Conservation (phyloP, 805 yeast genomes). For the Wickerhamiella dianesei region DNA sequence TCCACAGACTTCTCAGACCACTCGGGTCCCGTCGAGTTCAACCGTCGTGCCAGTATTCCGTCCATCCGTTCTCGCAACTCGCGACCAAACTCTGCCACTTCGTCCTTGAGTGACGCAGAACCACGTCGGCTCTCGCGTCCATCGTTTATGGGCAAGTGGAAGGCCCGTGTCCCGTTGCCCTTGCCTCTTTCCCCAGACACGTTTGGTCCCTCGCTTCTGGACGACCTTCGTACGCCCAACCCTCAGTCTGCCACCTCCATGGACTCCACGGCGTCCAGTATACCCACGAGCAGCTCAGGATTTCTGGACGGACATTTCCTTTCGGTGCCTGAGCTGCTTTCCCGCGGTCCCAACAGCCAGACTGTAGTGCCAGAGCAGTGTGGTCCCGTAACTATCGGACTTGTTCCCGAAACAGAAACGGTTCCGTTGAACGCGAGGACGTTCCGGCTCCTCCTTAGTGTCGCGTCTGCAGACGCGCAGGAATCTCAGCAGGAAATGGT, state of each 20-base stretch:
- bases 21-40: too few species aligned
- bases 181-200: neutral
- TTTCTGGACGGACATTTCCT: too few species aligned
- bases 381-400: neutral
- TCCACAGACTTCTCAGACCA: too few species aligned
- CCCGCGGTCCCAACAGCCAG: neutral
- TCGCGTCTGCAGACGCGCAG: neutral
- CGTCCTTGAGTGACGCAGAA: neutral
- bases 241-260: neutral
- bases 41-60: neutral
- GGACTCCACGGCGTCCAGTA: neutral
- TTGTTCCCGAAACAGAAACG: neutral
- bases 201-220: neutral
- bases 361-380: neutral
- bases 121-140: neutral
- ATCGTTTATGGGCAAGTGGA: neutral
- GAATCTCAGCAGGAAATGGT: neutral
- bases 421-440: neutral
- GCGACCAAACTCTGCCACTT: neutral
- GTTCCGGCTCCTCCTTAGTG: neutral
- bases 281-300: too few species aligned
- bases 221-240: neutral
- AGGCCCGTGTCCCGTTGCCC: neutral
- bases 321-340: neutral
- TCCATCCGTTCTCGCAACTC: neutral